These are phyloP conservation scores for Lachnellula willkommii DNA, from an alignment of 2,329 filamentous ascomycete genomes.

Conservation along the genomic window DNA sequence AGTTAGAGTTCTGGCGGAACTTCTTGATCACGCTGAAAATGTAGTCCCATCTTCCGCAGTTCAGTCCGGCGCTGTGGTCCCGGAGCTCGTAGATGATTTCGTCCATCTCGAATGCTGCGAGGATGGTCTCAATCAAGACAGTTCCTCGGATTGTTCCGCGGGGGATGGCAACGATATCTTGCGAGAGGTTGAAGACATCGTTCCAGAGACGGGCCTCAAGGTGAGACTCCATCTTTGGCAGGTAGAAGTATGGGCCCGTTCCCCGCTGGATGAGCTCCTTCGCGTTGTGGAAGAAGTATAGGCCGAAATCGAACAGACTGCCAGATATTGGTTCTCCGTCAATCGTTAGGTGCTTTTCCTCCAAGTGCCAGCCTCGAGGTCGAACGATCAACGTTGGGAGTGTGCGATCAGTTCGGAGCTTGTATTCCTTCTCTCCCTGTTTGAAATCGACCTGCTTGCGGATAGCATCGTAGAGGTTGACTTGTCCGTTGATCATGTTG, in stretches of 20 bases:
- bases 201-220: conserved; percentile 98
- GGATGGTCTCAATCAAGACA: conserved; percentile 95
- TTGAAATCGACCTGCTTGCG: conserved; percentile 94
- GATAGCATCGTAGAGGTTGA: conserved; percentile 95
- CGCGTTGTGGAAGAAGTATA: conserved; percentile 99
- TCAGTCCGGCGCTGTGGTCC: conserved; percentile 91
- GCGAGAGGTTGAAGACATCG: conserved; percentile 90
- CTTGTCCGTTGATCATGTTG: conserved; percentile 98
- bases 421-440: conserved; percentile 92
- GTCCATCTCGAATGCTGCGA: conserved; percentile 98
- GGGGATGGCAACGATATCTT: conserved; percentile 86
- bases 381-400: conserved; percentile 90
- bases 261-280: conserved; percentile 79
- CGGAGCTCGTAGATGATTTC: conserved; percentile 99
- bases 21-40: conserved; percentile 99
- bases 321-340: conserved; percentile 93
- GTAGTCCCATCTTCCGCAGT: conserved; percentile 99
- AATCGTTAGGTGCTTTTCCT: conserved; percentile 96
- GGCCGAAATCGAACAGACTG: conserved; percentile 90
- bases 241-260: conserved; percentile 92
- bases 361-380: conserved; percentile 93
- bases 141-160: conserved; percentile 92
- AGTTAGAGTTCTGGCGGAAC: conserved; percentile 90
- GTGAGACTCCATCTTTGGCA: conserved; percentile 97
- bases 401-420: conserved; percentile 83